Base-by-base conservation (phyloP, 805 yeast species). In the Pichia nakasei region DNA sequence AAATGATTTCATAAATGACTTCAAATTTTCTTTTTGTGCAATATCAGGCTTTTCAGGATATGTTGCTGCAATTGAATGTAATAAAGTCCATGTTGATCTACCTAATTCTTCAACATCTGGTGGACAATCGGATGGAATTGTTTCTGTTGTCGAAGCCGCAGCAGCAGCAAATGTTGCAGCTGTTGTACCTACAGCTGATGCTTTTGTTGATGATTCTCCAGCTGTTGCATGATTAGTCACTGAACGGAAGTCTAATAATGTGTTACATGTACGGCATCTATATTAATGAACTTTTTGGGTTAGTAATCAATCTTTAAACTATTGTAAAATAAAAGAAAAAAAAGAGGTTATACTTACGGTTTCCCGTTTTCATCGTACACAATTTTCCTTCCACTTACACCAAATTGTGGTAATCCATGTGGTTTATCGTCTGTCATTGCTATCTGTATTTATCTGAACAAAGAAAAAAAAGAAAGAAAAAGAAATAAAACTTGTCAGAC, bases 361-460 rank as follows among this genome's bases (percentile, higher is more conserved):
- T 86, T 89, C 1, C 97, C 97, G 62, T 91, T 82, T 58, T 85
- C 80, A 57, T 85, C 96, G 45, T 85, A 78, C 20, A 86, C 63
- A 46, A 87, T 81, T 52, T 75, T 77, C 38, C 82, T 69, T 0
- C 95, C 95, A 20, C 73, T 58, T 3, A 74, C 67, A 0, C 86
- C 86, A 39, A 69, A 52, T 12, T 53, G 69, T 0, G 82, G 80
- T 51, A 48, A 53, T 19, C 54, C 55, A 4, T 45, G 22, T 13
- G 57, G 52, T 15, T 38, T 18, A 19, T 35, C 43, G 11, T 42
- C 43, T 9, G 43, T 31, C 42, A 42, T 38, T 5, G n/a, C n/a
- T n/a, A n/a, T n/a, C n/a, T n/a, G n/a, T n/a, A n/a, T n/a, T 17
- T 15, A 5, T 8, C 7, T 32, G 35, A 13, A 9, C 18, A 17